A percentile compares a stretch with the other conserved stretches of the same genome.
Conservation (phyloP, 805 yeast species). For the Ogataea trehalophila region DNA sequence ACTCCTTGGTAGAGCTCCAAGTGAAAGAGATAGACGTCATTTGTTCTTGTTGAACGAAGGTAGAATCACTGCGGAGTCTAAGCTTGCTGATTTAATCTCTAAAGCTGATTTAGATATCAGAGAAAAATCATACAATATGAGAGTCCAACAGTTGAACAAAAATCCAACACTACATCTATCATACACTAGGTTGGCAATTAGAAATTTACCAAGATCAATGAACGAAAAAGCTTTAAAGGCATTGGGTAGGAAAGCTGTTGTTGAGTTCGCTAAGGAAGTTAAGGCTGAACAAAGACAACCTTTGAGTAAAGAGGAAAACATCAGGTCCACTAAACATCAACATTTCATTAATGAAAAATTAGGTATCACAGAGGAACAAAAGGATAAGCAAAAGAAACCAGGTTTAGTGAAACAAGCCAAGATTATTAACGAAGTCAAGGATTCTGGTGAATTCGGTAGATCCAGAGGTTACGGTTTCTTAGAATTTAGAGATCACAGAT, state of each 20-base stretch:
- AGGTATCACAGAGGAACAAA: slow-evolving; percentile 36
- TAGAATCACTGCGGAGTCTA: slow-evolving; percentile 75
- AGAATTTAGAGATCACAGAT: slow-evolving; percentile 86
- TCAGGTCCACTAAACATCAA: slow-evolving; percentile 71
- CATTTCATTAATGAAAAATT: slow-evolving; percentile 28
- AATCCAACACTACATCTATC: slow-evolving; percentile 90
- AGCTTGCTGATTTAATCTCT: slow-evolving; percentile 64
- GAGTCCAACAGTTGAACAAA: slow-evolving; percentile 85
- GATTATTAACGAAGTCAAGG: slow-evolving; percentile 88
- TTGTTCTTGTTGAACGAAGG: slow-evolving; percentile 90
- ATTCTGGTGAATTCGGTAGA: slow-evolving; percentile 80
- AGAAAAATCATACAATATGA: slow-evolving; percentile 77
- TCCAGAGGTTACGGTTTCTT: slow-evolving; percentile 96
- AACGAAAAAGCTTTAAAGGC: slow-evolving; percentile 84
- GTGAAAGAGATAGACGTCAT: slow-evolving; percentile 78
- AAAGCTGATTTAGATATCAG: slow-evolving; percentile 78
- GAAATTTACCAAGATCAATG: slow-evolving; percentile 93
- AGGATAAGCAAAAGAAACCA: slow-evolving; percentile 62
- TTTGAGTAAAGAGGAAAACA: slow-evolving; percentile 80
- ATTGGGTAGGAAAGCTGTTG: slow-evolving; percentile 90
- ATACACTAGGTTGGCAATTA: slow-evolving; percentile 89
- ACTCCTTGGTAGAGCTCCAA: slow-evolving; percentile 72
- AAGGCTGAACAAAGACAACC: slow-evolving; percentile 72
- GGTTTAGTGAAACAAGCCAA: slow-evolving; percentile 95
- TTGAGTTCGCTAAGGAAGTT: slow-evolving; percentile 89